A percentile compares a stretch with the other conserved stretches of the same genome.
Conservation (phyloP, 768 basidiomycete species). For the Rhodocollybia butyracea region DNA sequence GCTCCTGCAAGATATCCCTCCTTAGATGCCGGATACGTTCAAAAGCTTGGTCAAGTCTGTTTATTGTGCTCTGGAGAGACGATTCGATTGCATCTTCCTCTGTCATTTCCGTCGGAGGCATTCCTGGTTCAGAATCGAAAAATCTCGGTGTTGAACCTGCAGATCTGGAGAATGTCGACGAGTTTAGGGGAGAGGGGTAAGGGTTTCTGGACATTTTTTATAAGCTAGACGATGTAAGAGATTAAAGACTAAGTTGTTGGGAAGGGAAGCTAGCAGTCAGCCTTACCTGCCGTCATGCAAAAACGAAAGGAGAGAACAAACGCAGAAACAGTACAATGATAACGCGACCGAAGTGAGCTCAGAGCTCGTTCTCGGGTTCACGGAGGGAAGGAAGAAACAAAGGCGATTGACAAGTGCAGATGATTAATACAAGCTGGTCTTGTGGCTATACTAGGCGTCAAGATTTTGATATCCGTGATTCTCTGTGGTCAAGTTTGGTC, state of each 20-base stretch:
- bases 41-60: conserved; percentile 53
- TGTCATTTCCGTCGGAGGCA: neutral
- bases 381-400: neutral
- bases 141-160: neutral
- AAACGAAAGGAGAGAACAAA: neutral
- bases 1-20: conserved; percentile 42
- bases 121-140: neutral
- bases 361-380: neutral
- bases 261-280: neutral
- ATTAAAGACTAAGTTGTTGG: neutral
- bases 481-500: neutral
- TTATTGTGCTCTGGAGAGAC: conserved; percentile 30
- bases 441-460: neutral
- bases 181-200: neutral
- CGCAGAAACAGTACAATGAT: neutral
- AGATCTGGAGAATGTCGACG: neutral
- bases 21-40: conserved; percentile 53
- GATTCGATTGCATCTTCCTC: conserved; percentile 23
- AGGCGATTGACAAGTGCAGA: neutral
- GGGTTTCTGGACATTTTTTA: neutral
- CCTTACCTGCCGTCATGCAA: neutral
- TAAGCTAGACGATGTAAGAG: neutral
- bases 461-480: neutral
- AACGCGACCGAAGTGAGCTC: neutral
- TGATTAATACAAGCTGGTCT: neutral